Evolutionary conservation across 2,329 filamentous ascomycete species (phyloP), one percentile per base, ranked within the genome.

Genomic region (Hypoxylon sp.): DNA sequence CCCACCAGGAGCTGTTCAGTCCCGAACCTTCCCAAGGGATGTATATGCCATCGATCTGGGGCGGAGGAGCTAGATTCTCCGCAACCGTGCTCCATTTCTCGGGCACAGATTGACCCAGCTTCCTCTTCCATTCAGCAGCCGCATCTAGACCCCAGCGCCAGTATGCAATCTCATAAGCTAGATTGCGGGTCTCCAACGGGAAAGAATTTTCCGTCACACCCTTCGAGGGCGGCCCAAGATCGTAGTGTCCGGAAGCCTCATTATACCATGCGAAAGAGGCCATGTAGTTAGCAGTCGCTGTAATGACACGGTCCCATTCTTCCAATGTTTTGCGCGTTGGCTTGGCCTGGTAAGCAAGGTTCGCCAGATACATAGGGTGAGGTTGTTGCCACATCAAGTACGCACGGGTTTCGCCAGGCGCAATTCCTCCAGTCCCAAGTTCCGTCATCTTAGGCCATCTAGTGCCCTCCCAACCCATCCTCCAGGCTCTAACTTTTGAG

Each of bases 361-460:
- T 70, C 0, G 74, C 75, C 26, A 77, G 42, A 19, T 74, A 76
- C 68, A 86, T 82, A 0, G 80, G 77, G 75, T 86, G 85, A 4
- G 83, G 84, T 54, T 77, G 83, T 58, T 86, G 84, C 84, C 84
- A 86, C 54, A 86, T 81, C 14, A 86, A 76, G 1, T 86, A 75
- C 26, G 78, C 81, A 68, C 86, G 86, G 59, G 86, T 84, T 47
- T 83, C 81, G 1, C 85, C 84, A 0, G 85, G 85, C 0, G 84
- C 83, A 57, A 79, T 83, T 11, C 80, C 76, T 6, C 83, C 84
- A 0, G 80, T 82, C 0, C 78, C 78, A 63, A 52, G 66, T 19
- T 87, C 84, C 33, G 81, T 84, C 84, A 86, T 86, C 72, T 86
- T 86, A 2, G 84, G 83, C 76, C 83, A 82, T 29, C 75, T 70